A percentile compares a stretch with the other conserved stretches of the same genome.
Conservation (phyloP, 202 grass and related monocot species). For the Musa balbisiana region DNA sequence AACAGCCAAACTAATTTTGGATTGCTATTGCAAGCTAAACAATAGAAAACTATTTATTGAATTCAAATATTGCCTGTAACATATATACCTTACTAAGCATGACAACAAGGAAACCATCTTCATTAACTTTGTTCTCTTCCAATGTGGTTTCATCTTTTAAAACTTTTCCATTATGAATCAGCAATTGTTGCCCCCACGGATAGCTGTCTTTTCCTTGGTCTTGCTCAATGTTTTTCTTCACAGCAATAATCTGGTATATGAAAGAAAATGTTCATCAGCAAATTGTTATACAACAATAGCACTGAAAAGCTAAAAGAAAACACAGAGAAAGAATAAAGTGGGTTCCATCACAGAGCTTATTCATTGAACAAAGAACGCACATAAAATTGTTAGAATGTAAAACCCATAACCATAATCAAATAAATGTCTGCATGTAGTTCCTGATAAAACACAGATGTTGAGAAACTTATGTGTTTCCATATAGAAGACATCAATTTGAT, state of each 20-base stretch:
- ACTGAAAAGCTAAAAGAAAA: neutral
- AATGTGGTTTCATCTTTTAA: slow-evolving; percentile 94
- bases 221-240: slow-evolving; percentile 90
- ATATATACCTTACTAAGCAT: slow-evolving; percentile 82
- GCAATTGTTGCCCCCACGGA: slow-evolving; percentile 74
- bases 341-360: too few relatives aligned
- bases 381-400: too few relatives aligned
- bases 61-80: neutral
- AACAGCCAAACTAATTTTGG: neutral
- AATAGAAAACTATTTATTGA: neutral
- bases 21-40: neutral
- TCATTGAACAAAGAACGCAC: too few relatives aligned
- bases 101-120: slow-evolving; percentile 78
- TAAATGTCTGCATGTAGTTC: neutral
- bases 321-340: too few relatives aligned
- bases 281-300: neutral
- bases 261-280: neutral
- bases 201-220: slow-evolving; percentile 85
- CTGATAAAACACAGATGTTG: neutral
- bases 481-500: too few relatives aligned
- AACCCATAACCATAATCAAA: neutral
- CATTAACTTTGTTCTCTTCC: slow-evolving; percentile 77
- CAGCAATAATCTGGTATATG: slow-evolving; percentile 60
- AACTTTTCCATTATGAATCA: slow-evolving; percentile 82
- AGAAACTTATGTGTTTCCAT: too few relatives aligned